Conservation (phyloP, 306 rosid genomes). For the Dalbergia cultrata region DNA sequence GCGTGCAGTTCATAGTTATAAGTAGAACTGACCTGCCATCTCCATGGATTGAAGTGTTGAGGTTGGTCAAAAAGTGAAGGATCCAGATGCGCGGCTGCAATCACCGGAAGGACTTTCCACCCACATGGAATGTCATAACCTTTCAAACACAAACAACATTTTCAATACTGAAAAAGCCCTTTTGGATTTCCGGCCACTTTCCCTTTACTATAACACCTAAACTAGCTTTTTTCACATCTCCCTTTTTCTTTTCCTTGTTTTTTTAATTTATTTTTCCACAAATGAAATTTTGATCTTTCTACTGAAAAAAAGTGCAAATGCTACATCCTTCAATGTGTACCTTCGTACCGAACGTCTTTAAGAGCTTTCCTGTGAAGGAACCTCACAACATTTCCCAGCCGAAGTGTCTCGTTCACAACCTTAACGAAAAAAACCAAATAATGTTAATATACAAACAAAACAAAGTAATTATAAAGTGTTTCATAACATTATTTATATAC, state of each 20-base stretch:
- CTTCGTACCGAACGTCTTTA: conserved; percentile 86
- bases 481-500: neutral
- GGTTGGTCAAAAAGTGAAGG: conserved; percentile 93
- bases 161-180: neutral
- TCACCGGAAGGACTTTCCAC: conserved; percentile 99
- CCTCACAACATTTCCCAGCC: conserved; percentile 96
- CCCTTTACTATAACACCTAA: conserved; percentile 20
- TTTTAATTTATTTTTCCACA: neutral
- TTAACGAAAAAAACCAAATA: conserved; percentile 42
- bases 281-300: neutral
- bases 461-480: neutral
- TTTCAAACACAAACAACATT: conserved; percentile 53
- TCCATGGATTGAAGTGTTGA: conserved; percentile 96
- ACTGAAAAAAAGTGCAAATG: neutral
- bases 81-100: conserved; percentile 96
- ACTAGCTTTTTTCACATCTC: neutral
- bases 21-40: conserved; percentile 91
- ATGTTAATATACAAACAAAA: neutral
- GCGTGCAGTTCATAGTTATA: conserved; percentile 45
- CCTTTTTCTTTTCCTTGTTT: neutral
- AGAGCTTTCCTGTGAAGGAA: conserved; percentile 95
- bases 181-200: conserved; percentile 21
- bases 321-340: conserved; percentile 49
- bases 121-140: conserved; percentile 99
- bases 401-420: conserved; percentile 95